Conservation (phyloP, 495 filamentous ascomycete genomes). For the Trichoderma reesei region DNA sequence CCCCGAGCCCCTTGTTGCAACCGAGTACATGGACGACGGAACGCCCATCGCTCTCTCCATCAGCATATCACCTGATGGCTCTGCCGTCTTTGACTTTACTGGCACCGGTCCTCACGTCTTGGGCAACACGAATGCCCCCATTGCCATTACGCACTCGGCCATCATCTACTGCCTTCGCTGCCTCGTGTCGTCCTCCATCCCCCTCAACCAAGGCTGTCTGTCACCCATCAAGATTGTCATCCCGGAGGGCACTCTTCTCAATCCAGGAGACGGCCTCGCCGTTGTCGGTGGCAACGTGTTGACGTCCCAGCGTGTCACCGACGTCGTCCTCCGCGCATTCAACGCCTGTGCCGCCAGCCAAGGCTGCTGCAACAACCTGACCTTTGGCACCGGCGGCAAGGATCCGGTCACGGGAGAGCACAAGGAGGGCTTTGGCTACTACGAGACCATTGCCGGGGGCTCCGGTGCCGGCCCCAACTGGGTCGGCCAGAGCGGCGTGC, state of each 20-base stretch:
- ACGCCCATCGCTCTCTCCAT: conserved; percentile 74
- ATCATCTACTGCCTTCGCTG: conserved; percentile 95
- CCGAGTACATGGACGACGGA: conserved; percentile 92
- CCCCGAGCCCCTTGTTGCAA: conserved; percentile 60
- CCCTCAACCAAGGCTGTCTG: conserved; percentile 92
- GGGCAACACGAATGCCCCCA: conserved; percentile 87
- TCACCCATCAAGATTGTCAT: conserved; percentile 79
- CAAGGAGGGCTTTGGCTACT: conserved; percentile 83
- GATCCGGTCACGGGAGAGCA: conserved; percentile 48
- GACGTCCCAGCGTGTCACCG: conserved; percentile 81
- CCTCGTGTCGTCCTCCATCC: conserved; percentile 87
- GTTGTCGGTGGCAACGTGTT: conserved; percentile 94
- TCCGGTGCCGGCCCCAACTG: conserved; percentile 79
- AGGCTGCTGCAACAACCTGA: conserved; percentile 90
- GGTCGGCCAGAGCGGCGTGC: conserved; percentile 83
- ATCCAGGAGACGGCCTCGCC: conserved; percentile 76
- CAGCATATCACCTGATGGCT: conserved; percentile 70
- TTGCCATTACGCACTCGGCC: conserved; percentile 85
- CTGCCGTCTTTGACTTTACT: conserved; percentile 82
- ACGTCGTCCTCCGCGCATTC: conserved; percentile 89
- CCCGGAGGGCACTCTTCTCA: conserved; percentile 71
- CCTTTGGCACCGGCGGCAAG: conserved; percentile 73
- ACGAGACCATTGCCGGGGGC: conserved; percentile 92
- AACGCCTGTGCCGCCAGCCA: conserved; percentile 82
- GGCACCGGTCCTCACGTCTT: conserved; percentile 91